These are phyloP conservation scores for Amanita jacksonii DNA, from an alignment of 768 basidiomycete species.

Conservation along the genomic window DNA sequence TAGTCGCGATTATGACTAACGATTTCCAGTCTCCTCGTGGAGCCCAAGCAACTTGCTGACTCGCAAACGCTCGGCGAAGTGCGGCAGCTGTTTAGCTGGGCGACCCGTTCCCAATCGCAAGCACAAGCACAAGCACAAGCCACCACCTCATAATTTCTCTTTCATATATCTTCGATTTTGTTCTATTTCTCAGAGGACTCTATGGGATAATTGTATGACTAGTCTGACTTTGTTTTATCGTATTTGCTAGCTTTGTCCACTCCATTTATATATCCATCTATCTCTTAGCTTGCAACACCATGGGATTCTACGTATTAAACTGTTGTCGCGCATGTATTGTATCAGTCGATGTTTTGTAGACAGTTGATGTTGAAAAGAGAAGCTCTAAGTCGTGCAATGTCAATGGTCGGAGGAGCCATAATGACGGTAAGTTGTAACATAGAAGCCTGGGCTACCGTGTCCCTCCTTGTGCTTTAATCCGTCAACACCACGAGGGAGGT, in stretches of 20 bases:
- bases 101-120: conserved; percentile 47
- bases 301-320: conserved; percentile 4
- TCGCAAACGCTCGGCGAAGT: conserved; percentile 53
- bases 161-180: conserved; percentile 9
- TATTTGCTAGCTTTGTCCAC: conserved; percentile 13
- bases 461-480: conserved; percentile 24
- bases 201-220: conserved; percentile 6
- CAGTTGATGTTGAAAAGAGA: not conserved
- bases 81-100: conserved; percentile 76
- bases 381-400: no score
- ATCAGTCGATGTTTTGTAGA: not conserved
- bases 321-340: conserved; percentile 4
- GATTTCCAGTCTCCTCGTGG: conserved; percentile 59
- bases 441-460: not conserved
- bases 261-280: conserved; percentile 12
- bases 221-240: conserved; percentile 5
- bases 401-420: not conserved
- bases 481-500: conserved; percentile 23
- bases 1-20: not conserved
- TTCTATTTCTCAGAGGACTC: conserved; percentile 11
- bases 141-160: conserved; percentile 19
- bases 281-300: conserved; percentile 1
- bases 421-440: conserved; percentile 7
- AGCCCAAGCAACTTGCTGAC: conserved; percentile 76
- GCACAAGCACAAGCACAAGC: conserved; percentile 8